Evolutionary conservation across 805 yeast genomes (phyloP).

Genomic region (Candida rishiriensis): DNA sequence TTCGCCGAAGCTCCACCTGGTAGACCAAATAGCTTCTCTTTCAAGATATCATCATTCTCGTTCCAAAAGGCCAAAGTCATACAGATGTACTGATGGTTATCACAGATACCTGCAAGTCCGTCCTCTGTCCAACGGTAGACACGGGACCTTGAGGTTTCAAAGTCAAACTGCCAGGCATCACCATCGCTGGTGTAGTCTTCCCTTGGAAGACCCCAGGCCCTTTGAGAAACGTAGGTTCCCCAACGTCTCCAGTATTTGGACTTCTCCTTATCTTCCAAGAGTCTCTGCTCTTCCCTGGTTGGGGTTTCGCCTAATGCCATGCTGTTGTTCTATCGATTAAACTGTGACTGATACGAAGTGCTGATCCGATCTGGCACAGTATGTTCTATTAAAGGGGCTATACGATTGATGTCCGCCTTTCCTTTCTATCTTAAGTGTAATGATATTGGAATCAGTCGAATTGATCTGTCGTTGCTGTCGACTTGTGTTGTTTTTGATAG

Average conservation of each 20-base stretch:
- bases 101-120: constrained; percentile 87
- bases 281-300: constrained; percentile 35
- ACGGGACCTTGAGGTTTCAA: constrained; percentile 76
- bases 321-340: not conserved
- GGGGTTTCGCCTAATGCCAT: constrained; percentile 20
- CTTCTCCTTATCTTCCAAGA: constrained; percentile 35
- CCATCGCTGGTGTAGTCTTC: constrained; percentile 86
- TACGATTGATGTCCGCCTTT: not conserved
- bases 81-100: constrained; percentile 73
- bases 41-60: constrained; percentile 77
- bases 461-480: too few relatives aligned
- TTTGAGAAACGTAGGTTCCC: constrained; percentile 88
- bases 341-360: not conserved
- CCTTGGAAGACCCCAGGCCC: constrained; percentile 84
- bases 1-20: constrained; percentile 67
- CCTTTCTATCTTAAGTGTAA: too few relatives aligned
- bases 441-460: too few relatives aligned
- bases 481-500: too few relatives aligned
- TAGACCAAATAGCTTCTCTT: constrained; percentile 82
- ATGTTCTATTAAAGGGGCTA: not conserved
- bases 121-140: constrained; percentile 95
- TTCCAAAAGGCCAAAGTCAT: constrained; percentile 88
- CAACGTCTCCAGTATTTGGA: constrained; percentile 72
- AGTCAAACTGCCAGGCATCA: constrained; percentile 90
- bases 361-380: not conserved